Evolutionary conservation across 2,329 filamentous ascomycete species (phyloP).

Genomic region (Fusarium buxicola): DNA sequence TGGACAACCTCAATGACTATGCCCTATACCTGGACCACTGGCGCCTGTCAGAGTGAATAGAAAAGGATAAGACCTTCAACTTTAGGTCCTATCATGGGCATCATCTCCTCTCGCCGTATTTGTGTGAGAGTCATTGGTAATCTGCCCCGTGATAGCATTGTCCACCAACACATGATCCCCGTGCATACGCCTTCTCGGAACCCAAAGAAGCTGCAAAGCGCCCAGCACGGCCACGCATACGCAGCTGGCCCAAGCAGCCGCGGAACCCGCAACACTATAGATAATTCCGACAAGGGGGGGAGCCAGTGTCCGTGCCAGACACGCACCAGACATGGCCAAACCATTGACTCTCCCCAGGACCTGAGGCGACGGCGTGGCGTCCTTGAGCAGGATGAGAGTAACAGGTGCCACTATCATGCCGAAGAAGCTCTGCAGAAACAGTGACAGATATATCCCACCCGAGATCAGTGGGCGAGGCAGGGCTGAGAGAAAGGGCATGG

Average conservation of each 20-base stretch:
- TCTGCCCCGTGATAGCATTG: constrained; percentile 31
- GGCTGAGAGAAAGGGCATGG: constrained; percentile 75
- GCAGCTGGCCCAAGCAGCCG: constrained; percentile 56
- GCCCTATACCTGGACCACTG: too few relatives aligned
- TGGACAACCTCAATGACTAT: too few relatives aligned
- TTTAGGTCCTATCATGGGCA: background rate
- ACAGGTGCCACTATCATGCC: constrained; percentile 77
- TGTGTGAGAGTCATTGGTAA: constrained; percentile 28
- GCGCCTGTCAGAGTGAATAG: too few relatives aligned
- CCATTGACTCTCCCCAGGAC: constrained; percentile 79
- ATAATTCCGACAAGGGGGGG: constrained; percentile 76
- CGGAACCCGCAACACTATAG: constrained; percentile 69
- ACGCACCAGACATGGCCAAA: constrained; percentile 77
- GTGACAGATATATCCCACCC: constrained; percentile 72
- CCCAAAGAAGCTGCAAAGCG: constrained; percentile 37
- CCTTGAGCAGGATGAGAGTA: constrained; percentile 77
- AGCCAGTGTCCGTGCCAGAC: constrained; percentile 75
- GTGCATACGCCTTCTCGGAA: constrained; percentile 26
- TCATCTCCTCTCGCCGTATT: background rate
- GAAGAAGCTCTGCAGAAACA: constrained; percentile 73
- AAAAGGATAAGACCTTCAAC: too few relatives aligned
- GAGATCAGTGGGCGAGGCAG: constrained; percentile 66
- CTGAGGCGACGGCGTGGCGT: constrained; percentile 71
- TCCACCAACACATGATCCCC: constrained; percentile 30
- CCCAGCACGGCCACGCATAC: constrained; percentile 41